Evolutionary conservation across 2,329 filamentous ascomycete species (phyloP), one percentile per base, ranked within the genome.

Genomic region (Aspergillus sp.): DNA sequence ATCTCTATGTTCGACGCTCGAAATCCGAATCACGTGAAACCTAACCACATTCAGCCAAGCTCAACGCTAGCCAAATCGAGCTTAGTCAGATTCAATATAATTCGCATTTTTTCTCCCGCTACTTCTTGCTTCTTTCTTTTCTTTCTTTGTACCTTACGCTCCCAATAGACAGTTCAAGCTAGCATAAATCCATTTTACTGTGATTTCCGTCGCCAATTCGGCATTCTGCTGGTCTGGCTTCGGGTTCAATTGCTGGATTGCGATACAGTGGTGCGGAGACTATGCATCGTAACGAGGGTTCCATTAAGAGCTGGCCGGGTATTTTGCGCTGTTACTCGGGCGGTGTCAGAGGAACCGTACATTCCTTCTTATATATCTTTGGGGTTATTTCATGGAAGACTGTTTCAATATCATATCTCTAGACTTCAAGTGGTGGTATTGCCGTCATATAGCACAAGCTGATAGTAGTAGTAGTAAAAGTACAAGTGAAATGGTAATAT

Each of bases 321-420:
- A 85, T 82, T 82, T 78, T 80, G 71, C 72, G 72, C 76, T 74
- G 79, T 90, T 89, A 85, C 85, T 84, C 83, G 84, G 88, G 86
- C 88, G 85, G 89, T 86, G 89, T 93, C 89, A 92, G 89, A 92
- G 85, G 88, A 78, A 83, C 83, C 86, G 80, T 68, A 92, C 89
- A 92, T 85, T 57, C 50, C 55, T 62, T 60, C 22, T 51, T 34
- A 32, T 53, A 36, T 53, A 58, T 42, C 47, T 57, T 39, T 36
- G 12, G 7, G 11, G 18, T 55, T 51, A 32, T 43, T 42, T 24
- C 17, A 39, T 39, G 15, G 36, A 39, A n/a, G 22, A 9, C 12
- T 47, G n/a, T 8, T 32, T 36, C 34, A 36, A 36, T 13, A 15
- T 15, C 12, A 36, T 36, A 52, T 51, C 48, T 56, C 12, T n/a